Evolutionary conservation across 129 eudicot genomes (phyloP), one percentile per base, ranked within the genome.

Genomic region (Smallanthus sonchifolius): DNA sequence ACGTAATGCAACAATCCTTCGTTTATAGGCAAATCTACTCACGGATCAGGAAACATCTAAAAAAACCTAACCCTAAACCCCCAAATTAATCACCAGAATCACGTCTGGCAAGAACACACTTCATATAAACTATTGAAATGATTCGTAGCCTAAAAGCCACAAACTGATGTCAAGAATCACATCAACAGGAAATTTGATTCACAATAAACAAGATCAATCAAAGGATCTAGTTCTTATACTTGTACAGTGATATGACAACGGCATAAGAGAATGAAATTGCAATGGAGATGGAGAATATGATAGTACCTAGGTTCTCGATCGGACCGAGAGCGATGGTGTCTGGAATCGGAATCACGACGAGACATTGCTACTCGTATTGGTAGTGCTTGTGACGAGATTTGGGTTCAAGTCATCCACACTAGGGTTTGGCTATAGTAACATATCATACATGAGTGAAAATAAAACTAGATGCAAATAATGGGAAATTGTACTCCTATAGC

Each of bases 281-380:
- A 68, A 45, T 24, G 42, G 75, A 30, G 4, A 42, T 44, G 13
- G 30, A 2, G 4, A 42, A 47, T 35, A 60, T 28, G 62, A 57
- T 4, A 8, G 63, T 59, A 91, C 95, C 95, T 91, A 72, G 92
- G 87, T 72, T 88, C 91, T 20, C 89, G 95, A 81, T 88, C 91
- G 79, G 84, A 82, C 49, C 89, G 80, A 2, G 97, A 91, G 59
- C 88, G 92, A 80, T 81, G 88, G 64, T 87, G 95, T 72, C 81
- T 82, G 7, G 91, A 61, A 64, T 88, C 91, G 67, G 97, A 86
- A 79, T 82, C 77, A 36, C 91, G 91, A 38, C 89, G 89, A 64
- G 94, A 80, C 97, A 81, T 82, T 34, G 67, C 14, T 10, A 10
- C 11, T 30, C 55, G 36, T 66, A 36, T 40, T 52, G 56, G 2